A percentile compares a stretch with the other conserved stretches of the same genome.
These are phyloP conservation scores for Rhizopogon vulgaris DNA, from an alignment of 768 basidiomycete species.

Conservation along the genomic window DNA sequence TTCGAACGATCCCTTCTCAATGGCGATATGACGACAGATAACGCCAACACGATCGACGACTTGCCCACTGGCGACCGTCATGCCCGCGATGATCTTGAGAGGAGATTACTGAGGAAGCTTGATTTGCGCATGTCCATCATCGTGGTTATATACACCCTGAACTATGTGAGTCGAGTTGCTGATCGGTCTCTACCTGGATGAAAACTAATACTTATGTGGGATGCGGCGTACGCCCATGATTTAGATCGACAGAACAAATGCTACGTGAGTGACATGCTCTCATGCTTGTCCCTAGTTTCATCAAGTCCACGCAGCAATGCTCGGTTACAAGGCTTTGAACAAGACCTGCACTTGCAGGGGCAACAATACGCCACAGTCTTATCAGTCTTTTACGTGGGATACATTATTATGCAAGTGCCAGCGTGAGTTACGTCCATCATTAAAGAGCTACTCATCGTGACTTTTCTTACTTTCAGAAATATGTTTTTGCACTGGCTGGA, in stretches of 20 bases:
- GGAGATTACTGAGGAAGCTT: conserved; percentile 4
- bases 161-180: conserved; percentile 4
- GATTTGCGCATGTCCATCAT: conserved; percentile 7
- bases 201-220: neutral
- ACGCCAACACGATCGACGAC: neutral
- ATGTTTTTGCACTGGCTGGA: conserved; percentile 26
- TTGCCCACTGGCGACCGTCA: neutral
- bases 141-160: conserved; percentile 7
- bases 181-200: neutral
- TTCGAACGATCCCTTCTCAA: neutral
- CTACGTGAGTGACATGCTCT: neutral
- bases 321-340: conserved; percentile 18
- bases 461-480: conserved; percentile 12
- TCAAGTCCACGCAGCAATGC: conserved; percentile 4
- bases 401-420: conserved; percentile 21
- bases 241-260: conserved; percentile 7
- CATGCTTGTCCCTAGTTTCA: neutral
- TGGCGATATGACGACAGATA: neutral
- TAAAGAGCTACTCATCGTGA: neutral
- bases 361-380: conserved; percentile 18
- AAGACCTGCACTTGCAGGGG: conserved; percentile 17
- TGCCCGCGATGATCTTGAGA: neutral
- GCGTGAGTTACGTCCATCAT: conserved; percentile 1
- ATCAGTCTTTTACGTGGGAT: conserved; percentile 20
- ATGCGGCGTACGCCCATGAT: neutral